These are phyloP conservation scores for Rubia tinctorum DNA, from an alignment of 305 asterid genomes.

Conservation along the genomic window DNA sequence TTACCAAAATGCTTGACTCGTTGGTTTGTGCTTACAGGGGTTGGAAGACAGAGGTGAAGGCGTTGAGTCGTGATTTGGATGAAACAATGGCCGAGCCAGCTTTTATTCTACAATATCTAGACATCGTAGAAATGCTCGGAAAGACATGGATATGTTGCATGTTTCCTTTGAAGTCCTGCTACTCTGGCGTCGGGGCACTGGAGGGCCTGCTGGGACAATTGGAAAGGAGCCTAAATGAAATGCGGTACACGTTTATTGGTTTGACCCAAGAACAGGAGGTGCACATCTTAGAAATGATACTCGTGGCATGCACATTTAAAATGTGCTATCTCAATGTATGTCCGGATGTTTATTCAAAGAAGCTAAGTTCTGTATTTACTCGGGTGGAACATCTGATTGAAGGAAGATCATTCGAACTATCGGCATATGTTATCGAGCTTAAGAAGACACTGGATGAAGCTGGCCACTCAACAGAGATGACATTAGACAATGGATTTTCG, in stretches of 20 bases:
- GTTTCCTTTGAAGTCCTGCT: conserved; percentile 29
- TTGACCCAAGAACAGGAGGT: conserved; percentile 43
- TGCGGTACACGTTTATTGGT: conserved; percentile 48
- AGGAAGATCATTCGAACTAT: conserved; percentile 43
- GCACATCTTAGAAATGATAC: conserved; percentile 57
- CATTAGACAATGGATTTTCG: conserved; percentile 28
- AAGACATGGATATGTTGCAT: conserved; percentile 45
- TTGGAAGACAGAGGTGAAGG: conserved; percentile 69
- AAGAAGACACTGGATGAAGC: conserved; percentile 34
- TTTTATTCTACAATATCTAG: conserved; percentile 55
- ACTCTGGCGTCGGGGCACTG: conserved; percentile 31
- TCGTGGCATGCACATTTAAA: conserved; percentile 37
- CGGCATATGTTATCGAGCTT: conserved; percentile 45
- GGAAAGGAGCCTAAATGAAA: conserved; percentile 54
- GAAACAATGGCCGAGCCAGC: conserved; percentile 31
- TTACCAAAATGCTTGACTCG: conserved; percentile 19
- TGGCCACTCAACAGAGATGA: conserved; percentile 27
- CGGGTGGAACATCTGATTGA: conserved; percentile 38
- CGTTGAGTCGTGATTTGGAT: conserved; percentile 20
- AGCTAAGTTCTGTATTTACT: conserved; percentile 34
- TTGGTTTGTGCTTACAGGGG: conserved; percentile 50
- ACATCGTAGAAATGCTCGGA: conserved; percentile 57
- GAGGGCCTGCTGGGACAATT: conserved; percentile 40
- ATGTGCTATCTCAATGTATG: conserved; percentile 31
- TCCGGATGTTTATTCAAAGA: conserved; percentile 29